Conservation (phyloP, 768 basidiomycete genomes). For the Panaeolus papilionaceus region DNA sequence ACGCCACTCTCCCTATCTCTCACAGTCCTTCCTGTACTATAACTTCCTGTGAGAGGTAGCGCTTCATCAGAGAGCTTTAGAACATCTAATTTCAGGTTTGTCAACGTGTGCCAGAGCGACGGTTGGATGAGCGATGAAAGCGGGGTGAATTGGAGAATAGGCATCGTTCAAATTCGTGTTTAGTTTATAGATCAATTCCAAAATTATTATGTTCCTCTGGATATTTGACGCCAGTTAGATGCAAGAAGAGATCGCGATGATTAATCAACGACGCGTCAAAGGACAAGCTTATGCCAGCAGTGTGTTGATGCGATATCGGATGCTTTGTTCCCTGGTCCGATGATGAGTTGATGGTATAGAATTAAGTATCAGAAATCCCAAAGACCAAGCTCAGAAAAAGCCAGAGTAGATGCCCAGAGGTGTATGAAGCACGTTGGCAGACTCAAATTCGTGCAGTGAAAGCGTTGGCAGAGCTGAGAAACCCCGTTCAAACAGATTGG, state of each 20-base stretch:
- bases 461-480: conserved; percentile 3
- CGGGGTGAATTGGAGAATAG: conserved; percentile 87
- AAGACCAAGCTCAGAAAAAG: not conserved
- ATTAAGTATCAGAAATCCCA: not conserved
- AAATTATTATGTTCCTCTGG: too few relatives aligned
- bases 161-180: conserved; percentile 37
- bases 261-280: not conserved
- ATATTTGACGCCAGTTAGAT: too few relatives aligned
- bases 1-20: conserved; percentile 79
- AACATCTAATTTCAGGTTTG: conserved; percentile 88
- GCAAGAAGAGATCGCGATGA: conserved; percentile 2
- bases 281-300: not conserved
- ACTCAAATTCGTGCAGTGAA: not conserved
- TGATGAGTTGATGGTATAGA: not conserved
- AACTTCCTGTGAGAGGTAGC: conserved; percentile 67
- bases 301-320: not conserved
- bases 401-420: not conserved
- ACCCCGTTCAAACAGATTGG: not conserved
- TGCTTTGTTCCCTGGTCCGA: not conserved
- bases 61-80: conserved; percentile 81
- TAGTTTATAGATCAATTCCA: not conserved
- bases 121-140: conserved; percentile 89
- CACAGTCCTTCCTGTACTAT: conserved; percentile 73
- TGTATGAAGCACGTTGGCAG: not conserved
- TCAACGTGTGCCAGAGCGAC: conserved; percentile 92